Evolutionary conservation across 768 basidiomycete species (phyloP).

Genomic region (Rhodosporidiobolus sp.): DNA sequence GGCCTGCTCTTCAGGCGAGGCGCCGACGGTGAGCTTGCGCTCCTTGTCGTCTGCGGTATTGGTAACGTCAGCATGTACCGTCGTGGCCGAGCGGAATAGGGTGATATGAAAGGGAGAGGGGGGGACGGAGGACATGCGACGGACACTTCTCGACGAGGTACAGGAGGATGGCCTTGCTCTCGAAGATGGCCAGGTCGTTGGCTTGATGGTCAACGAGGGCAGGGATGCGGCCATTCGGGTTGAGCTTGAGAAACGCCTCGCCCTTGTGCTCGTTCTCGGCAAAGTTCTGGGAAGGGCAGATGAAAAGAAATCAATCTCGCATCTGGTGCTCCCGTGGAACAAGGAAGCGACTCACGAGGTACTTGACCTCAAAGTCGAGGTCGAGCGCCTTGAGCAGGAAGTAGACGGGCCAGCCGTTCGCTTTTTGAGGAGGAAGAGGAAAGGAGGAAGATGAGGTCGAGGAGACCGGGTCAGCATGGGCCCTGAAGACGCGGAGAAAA

Average conservation of each 20-base stretch:
- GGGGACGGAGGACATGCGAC: not conserved
- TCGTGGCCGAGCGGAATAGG: too few relatives aligned
- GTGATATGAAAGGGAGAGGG: not conserved
- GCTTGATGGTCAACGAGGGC: slow-evolving; percentile 42
- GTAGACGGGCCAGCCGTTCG: slow-evolving; percentile 34
- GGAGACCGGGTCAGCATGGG: too few relatives aligned
- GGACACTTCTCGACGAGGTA: slow-evolving; percentile 37
- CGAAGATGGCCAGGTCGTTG: slow-evolving; percentile 35
- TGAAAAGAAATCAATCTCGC: too few relatives aligned
- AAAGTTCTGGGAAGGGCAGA: too few relatives aligned
- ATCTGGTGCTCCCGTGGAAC: too few relatives aligned
- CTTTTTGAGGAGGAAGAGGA: too few relatives aligned
- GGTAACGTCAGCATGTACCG: too few relatives aligned
- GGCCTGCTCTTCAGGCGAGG: slow-evolving; percentile 24
- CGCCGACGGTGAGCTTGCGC: slow-evolving; percentile 32
- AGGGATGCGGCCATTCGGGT: slow-evolving; percentile 39
- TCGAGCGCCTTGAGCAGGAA: slow-evolving; percentile 37
- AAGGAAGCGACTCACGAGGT: too few relatives aligned
- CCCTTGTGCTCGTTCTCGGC: too few relatives aligned
- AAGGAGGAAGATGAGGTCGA: too few relatives aligned
- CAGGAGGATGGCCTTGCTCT: slow-evolving; percentile 36
- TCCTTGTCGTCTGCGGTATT: slow-evolving; percentile 38
- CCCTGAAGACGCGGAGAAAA: too few relatives aligned
- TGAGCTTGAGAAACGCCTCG: not conserved
- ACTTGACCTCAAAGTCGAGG: slow-evolving; percentile 36